Evolutionary conservation across 768 basidiomycete species (phyloP), one percentile per base, ranked within the genome.

Genomic region (Tricholoma matsutake): DNA sequence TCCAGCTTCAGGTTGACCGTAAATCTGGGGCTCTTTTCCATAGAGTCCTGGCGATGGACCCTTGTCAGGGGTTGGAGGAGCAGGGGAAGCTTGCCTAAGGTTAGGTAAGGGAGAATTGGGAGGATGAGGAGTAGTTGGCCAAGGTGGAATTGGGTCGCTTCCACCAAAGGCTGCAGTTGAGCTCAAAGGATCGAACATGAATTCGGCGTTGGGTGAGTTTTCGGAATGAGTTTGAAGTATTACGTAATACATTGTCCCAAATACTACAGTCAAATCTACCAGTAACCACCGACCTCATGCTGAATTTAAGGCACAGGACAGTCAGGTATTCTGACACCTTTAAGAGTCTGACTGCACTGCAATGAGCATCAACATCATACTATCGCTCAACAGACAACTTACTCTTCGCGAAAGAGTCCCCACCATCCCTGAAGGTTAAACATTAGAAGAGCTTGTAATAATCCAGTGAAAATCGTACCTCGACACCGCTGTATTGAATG

Each of bases 1-100:
- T 2, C 93, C 92, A 43, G 87, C 83, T 56, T 90, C 89, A 0
- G 92, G 91, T 71, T 91, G 89, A 3, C 92, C 92, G 64, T 94
- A 94, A 62, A 94, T 92, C 73, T 89, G 88, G 0, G 92, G 89
- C 66, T 91, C 89, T 69, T 84, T 88, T 54, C 91, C 91, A 63
- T 89, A 92, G 8, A 85, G 71, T 14, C 87, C 86, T 22, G 80
- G 79, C 8, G 82, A 60, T 25, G 83, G 82, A 3, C 81, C 79
- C 64, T 80, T 83, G 63, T 83, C 82, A 0, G 83, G 79, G 9
- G 81, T 78, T 56, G 80, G 75, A 32, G 83, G 77, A 14, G 76
- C 72, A 13, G 41, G 32, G 6, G 81, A 77, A 18, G 88, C 83
- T 56, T 84, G 84, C 65, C 83, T 85, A 56, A 91, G 81, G 72